Percentiles rank a stretch among this genome's conserved stretches.
phyloP scores from a whole-genome alignment of 2,329 filamentous ascomycete species.

The Herpotrichia juniperi region DNA sequence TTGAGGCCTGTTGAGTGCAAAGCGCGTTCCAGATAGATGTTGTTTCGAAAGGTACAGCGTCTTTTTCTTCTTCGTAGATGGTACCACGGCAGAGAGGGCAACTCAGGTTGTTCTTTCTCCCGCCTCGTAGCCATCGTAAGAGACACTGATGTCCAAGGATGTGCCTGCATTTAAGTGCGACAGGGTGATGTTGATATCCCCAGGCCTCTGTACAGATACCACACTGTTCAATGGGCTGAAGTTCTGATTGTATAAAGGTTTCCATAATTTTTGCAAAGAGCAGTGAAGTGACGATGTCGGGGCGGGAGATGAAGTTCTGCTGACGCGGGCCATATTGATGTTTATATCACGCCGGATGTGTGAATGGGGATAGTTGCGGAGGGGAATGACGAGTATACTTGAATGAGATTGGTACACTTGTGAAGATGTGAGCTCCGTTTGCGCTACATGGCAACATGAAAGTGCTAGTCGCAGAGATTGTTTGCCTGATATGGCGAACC shows the following conservation, averaged over 20 bases:
- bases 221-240: slow-evolving; percentile 29
- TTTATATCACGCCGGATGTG: too few relatives aligned
- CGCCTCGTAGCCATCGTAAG: slow-evolving; percentile 30
- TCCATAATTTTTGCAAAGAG: slow-evolving; percentile 27
- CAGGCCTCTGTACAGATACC: slow-evolving; percentile 36
- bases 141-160: slow-evolving; percentile 41
- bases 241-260: slow-evolving; percentile 27
- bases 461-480: too few relatives aligned
- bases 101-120: slow-evolving; percentile 27
- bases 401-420: too few relatives aligned
- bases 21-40: slow-evolving; percentile 33
- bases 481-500: too few relatives aligned
- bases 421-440: too few relatives aligned
- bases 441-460: too few relatives aligned
- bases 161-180: slow-evolving; percentile 38
- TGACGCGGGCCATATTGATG: not conserved
- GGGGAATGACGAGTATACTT: too few relatives aligned
- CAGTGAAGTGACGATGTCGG: not conserved
- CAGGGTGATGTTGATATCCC: slow-evolving; percentile 27
- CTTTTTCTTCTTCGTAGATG: slow-evolving; percentile 17
- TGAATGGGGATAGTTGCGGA: too few relatives aligned
- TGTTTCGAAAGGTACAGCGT: slow-evolving; percentile 19
- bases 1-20: slow-evolving; percentile 25
- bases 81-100: slow-evolving; percentile 36
- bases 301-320: not conserved